Evolutionary conservation across 257 asterid genomes (phyloP), one percentile per base, ranked within the genome.

Genomic region (Solanum clarkiae): DNA sequence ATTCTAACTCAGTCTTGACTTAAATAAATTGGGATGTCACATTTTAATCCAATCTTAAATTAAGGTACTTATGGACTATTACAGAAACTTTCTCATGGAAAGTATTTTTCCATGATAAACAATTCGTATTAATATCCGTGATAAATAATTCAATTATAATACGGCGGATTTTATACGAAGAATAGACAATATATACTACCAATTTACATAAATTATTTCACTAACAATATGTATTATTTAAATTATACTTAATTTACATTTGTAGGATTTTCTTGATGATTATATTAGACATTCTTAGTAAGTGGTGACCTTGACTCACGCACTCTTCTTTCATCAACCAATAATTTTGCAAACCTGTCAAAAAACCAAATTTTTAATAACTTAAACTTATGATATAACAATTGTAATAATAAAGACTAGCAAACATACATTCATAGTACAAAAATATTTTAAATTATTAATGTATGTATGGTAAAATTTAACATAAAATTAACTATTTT

Each of bases 261-360:
- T 1, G 10, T 26, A 36, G 22, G 1, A 17, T 17, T 69, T 69
- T 69, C 24, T 36, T 36, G 5, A 70, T 40, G 54, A 17, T 8
- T 70, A 11, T 5, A 71, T 72, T 44, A 11, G 20, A 2, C 36
- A 11, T 44, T 72, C 10, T 44, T 20, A 11, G 2, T 44, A 20
- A 20, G 36, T 0, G 80, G 36, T 5, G 55, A 71, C 13, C 80
- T 71, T 71, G 54, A 44, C 26, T 44, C 55, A 12, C 92, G 87
- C 14, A 22, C 60, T 71, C 63, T 90, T 81, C 91, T 87, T 79
- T 91, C 93, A 4, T 53, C 85, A 20, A 91, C 86, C 80, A 90
- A 75, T 32, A 72, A 66, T 40, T 77, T 51, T 5, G 93, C 92
- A 51, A 90, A 88, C 84, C 93, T 91, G 83, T 15, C 40, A 77